phyloP scores from a whole-genome alignment of 441 rosid genomes.

The Brassica hybrid region DNA sequence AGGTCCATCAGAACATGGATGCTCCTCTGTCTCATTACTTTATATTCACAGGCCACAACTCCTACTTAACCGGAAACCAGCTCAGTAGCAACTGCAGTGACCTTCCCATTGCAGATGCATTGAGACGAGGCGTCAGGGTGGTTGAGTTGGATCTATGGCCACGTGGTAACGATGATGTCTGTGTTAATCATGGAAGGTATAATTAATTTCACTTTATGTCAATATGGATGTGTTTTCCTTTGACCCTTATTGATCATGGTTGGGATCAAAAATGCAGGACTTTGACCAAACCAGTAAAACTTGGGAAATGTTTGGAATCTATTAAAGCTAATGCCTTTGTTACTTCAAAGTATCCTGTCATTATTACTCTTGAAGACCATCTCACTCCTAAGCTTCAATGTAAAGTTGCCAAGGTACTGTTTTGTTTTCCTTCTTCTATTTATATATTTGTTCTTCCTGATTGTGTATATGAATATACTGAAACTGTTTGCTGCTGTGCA shows the following conservation, averaged over 20 bases:
- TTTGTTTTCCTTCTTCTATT: constrained; percentile 25
- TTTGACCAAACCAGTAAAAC: constrained; percentile 54
- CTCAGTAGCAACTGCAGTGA: constrained; percentile 77
- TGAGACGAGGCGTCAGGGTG: constrained; percentile 66
- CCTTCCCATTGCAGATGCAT: constrained; percentile 61
- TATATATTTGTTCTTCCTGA: not conserved
- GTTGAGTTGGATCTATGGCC: constrained; percentile 81
- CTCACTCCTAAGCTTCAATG: constrained; percentile 64
- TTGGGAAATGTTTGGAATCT: constrained; percentile 62
- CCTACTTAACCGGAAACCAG: constrained; percentile 75
- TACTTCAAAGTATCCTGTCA: constrained; percentile 64
- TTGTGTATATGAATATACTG: not conserved
- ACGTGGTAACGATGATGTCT: constrained; percentile 53
- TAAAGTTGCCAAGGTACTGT: constrained; percentile 59
- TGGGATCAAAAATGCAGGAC: constrained; percentile 49
- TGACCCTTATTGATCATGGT: not conserved
- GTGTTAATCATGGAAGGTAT: constrained; percentile 69
- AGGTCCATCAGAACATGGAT: constrained; percentile 74
- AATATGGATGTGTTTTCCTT: not conserved
- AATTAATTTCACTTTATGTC: not conserved
- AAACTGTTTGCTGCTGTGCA: constrained; percentile 27
- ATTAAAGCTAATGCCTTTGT: constrained; percentile 61
- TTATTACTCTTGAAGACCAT: constrained; percentile 75
- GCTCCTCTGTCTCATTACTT: constrained; percentile 71
- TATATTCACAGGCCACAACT: constrained; percentile 75